Base-by-base conservation (phyloP, 306 rosid genomes). In the Gastrolobium bilobum region DNA sequence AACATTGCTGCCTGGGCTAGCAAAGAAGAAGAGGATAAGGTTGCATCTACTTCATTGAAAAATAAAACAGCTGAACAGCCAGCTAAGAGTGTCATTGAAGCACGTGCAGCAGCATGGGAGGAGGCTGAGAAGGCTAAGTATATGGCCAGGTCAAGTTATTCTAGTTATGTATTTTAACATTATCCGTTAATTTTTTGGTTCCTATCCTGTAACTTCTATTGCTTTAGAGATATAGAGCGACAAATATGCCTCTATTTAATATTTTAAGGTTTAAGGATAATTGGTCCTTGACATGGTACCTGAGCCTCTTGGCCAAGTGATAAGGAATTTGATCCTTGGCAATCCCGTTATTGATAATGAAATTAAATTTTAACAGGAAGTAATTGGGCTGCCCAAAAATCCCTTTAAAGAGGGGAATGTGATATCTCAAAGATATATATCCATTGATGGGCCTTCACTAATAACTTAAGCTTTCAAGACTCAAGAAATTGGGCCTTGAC, bases 1-100 rank as follows among this genome's bases (percentile, higher is more conserved):
- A 94, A 91, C 82, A 94, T 94, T 81, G 97, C 99, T 81, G 97
- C 99, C 15, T 94, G 99, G 99, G 99, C 99, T 86, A 91, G 97
- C 90, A 94, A 90, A 84, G 95, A 88, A 79, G 98, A 90, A 52
- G 97, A 91, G 83, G 97, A 92, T 65, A 94, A 86, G 56, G 97
- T 86, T 89, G 94, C 97, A 48, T 94, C 99, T 10, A 83, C 93
- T 4, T 91, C 97, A 3, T 82, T 86, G 51, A 89, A 92, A 86
- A 83, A 58, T 72, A 68, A 85, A 79, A 63, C 84, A 68, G 76
- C 81, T 14, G 91, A 82, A 74, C 81, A 78, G 40, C 84, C 50
- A 9, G 79, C 86, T 40, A 87, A 85, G 81, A 78, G 67, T 85
- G 82, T 84, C 15, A 62, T 91, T 26, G 97, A 94, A 87, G 89